These are phyloP conservation scores for Leccinum rimulosum DNA, from an alignment of 768 basidiomycete species.

Conservation along the genomic window DNA sequence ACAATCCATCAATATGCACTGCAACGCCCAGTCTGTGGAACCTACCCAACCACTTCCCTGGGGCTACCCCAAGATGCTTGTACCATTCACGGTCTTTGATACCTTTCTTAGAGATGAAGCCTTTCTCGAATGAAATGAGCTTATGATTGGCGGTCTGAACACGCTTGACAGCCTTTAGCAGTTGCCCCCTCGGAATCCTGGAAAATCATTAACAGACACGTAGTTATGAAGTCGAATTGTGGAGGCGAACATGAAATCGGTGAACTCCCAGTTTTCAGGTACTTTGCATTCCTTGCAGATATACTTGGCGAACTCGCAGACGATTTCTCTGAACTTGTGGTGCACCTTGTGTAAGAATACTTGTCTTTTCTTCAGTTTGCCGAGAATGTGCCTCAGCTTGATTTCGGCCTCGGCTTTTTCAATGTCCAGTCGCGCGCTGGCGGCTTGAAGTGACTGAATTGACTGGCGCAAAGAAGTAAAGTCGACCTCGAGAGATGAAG, in stretches of 20 bases:
- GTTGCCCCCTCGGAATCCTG: conserved; percentile 27
- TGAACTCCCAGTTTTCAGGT: conserved; percentile 2
- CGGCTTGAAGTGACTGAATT: conserved; percentile 46
- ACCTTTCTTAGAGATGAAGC: conserved; percentile 80
- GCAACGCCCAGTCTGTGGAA: background rate
- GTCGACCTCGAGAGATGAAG: conserved; percentile 46
- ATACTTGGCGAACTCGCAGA: conserved; percentile 37
- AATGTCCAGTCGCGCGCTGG: conserved; percentile 53
- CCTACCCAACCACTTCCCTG: conserved; percentile 82
- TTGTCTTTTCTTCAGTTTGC: conserved; percentile 32
- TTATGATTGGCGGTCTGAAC: conserved; percentile 65
- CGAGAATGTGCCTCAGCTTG: conserved; percentile 46
- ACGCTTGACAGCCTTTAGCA: conserved; percentile 59
- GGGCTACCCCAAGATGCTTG: conserved; percentile 84
- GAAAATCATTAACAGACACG: background rate
- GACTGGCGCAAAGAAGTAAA: conserved; percentile 44
- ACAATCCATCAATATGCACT: conserved; percentile 1
- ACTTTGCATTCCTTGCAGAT: conserved; percentile 28
- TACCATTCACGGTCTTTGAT: conserved; percentile 88
- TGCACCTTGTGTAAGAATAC: conserved; percentile 20
- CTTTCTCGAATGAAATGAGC: conserved; percentile 69
- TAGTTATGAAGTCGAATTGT: background rate
- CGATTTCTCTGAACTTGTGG: conserved; percentile 7
- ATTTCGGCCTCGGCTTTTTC: conserved; percentile 58
- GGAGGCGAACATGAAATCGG: conserved; percentile 14